Evolutionary conservation across 2,329 filamentous ascomycete species (phyloP), one percentile per base, ranked within the genome.

Genomic region (Aulographum hederae): DNA sequence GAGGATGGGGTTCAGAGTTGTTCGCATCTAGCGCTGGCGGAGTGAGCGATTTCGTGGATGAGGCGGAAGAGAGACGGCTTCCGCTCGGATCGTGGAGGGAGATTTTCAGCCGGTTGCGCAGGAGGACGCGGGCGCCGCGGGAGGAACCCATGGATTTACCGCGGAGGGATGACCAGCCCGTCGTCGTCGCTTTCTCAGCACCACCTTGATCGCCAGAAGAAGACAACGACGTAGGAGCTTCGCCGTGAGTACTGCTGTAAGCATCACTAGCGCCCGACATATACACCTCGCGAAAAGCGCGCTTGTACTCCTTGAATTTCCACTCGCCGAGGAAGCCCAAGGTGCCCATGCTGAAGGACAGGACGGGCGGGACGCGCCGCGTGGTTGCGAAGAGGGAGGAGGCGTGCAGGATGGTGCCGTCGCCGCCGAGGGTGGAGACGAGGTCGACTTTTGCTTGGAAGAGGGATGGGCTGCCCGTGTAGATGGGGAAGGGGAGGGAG

Each of bases 261-360:
- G 63, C 58, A 18, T 56, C 58, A 16, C 55, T 53, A 3, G 72
- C 67, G 3, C 73, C 74, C 26, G 71, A 76, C 78, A 93, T 91
- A 57, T 91, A 94, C 32, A 89, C 81, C 48, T 94, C 81, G 30
- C 82, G 65, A 58, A 91, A 93, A 0, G 89, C 89, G 30, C 80
- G 69, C 55, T 93, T 93, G 57, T 91, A 81, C 45, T 95, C 85
- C 5, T 65, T 64, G 49, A 95, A 95, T 45, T 89, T 91, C 85
- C 86, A 98, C 54, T 95, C 86, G 12, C 86, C 85, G 5, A 98
- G 58, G 42, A 98, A 98, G 0, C 89, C 89, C 1, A 98, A 60
- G 0, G 86, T 91, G 4, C 89, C 89, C 81, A 98, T 94, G 49
- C 84, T 92, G 48, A 98, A 98, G 2, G 81, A 84, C 5, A 98